Conservation (phyloP, 495 filamentous ascomycete genomes). For the Pyronema domesticum region DNA sequence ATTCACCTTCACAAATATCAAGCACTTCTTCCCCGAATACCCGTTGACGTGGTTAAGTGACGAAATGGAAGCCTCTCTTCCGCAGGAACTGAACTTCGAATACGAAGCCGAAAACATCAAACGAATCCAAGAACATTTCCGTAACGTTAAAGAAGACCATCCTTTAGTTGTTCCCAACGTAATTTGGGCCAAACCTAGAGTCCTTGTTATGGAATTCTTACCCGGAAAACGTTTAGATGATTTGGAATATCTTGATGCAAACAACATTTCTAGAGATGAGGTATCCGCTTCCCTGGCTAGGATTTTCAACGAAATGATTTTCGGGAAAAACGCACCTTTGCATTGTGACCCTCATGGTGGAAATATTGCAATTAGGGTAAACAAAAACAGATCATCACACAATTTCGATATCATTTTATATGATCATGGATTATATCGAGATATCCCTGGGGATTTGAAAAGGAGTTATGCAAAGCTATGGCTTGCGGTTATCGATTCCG, state of each 20-base stretch:
- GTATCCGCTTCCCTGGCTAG: slow-evolving; percentile 79
- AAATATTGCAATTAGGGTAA: slow-evolving; percentile 82
- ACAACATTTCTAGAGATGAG: slow-evolving; percentile 84
- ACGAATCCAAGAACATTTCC: slow-evolving; percentile 62
- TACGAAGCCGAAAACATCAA: slow-evolving; percentile 76
- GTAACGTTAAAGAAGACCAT: slow-evolving; percentile 30
- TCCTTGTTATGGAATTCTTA: slow-evolving; percentile 90
- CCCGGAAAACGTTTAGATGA: slow-evolving; percentile 79
- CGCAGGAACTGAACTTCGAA: slow-evolving; percentile 78
- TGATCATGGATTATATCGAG: slow-evolving; percentile 91
- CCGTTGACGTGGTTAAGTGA: slow-evolving; percentile 88
- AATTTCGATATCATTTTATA: slow-evolving; percentile 98
- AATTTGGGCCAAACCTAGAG: slow-evolving; percentile 71
- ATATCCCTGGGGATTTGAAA: slow-evolving; percentile 61
- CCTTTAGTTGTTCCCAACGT: slow-evolving; percentile 83
- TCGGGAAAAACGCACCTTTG: slow-evolving; percentile 69
- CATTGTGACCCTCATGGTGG: slow-evolving; percentile 98
- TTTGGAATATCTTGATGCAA: slow-evolving; percentile 63
- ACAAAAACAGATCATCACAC: slow-evolving; percentile 36
- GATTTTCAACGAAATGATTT: slow-evolving; percentile 99
- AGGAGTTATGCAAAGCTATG: slow-evolving; percentile 92
- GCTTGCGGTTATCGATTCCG: slow-evolving; percentile 82
- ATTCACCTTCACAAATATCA: slow-evolving; percentile 78
- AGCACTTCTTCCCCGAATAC: slow-evolving; percentile 90
- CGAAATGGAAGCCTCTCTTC: slow-evolving; percentile 82